Base-by-base conservation (phyloP, 352 stramenopile species). In the Phytophthora tubulina region DNA sequence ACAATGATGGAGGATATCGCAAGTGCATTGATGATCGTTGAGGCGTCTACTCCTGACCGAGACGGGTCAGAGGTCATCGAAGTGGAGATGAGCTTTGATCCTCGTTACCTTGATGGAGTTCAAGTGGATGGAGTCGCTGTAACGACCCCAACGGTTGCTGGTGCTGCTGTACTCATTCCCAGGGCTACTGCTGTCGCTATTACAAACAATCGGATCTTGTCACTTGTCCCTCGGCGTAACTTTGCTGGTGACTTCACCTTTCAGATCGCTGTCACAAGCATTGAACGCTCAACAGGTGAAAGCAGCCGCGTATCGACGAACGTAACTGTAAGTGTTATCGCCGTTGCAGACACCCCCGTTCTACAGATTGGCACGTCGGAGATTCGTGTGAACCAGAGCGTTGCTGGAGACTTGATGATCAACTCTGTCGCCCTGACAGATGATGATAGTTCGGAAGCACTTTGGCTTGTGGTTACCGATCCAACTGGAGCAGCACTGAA, bases 61-160 rank as follows among this genome's bases (percentile, higher is more conserved):
- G 83, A 88, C 45, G 81, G 79, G 14, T 91, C 83, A 0, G 81
- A 89, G 57, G 64, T 75, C 4, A 79, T 91, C 31, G 80, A 91
- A 51, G 48, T 88, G 9, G 62, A 62, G 2, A 67, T 78, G 7
- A 57, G 42, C 10, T 74, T 86, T 36, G 65, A 84, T 27, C 75
- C 81, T 3, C 30, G 56, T 11, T 80, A 78, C 13, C 36, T 91
- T 1, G 59, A 63, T 5, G 48, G 52, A 17, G 68, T 89, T 33
- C 58, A 46, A 6, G 17, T 89, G 8, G 79, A 88, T 49, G 72
- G 60, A 8, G 52, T 79, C 4, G 30, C 66, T 1, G 41, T 74
- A 7, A n/a, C 45, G 2, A 67, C 72, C 1, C 54, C 53, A 14
- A 32, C 31, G 4, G 31, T 35, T 52, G 36, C 67, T 49, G 78